Percentiles rank a stretch among this genome's conserved stretches.
These are phyloP conservation scores for Ceratobasidium sp. DNA, from an alignment of 1,284 basidiomycete genomes.

Conservation along the genomic window DNA sequence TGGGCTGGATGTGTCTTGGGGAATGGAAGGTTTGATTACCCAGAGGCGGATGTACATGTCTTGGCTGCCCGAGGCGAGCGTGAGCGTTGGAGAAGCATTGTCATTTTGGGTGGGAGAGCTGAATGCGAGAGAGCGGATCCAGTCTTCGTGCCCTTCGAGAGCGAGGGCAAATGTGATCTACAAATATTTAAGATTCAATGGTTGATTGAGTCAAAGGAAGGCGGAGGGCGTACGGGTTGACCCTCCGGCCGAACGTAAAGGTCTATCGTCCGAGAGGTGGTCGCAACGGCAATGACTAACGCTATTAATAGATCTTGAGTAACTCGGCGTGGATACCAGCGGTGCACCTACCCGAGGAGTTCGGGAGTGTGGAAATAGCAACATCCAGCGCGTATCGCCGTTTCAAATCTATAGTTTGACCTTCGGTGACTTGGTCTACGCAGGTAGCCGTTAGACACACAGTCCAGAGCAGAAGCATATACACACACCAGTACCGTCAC, in stretches of 20 bases:
- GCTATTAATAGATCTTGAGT: constrained; percentile 57
- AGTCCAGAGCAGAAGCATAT: constrained; percentile 1
- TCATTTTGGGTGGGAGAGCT: constrained; percentile 54
- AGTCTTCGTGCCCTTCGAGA: constrained; percentile 92
- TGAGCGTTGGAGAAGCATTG: constrained; percentile 53
- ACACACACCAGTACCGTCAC: constrained; percentile 38
- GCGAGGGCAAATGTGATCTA: constrained; percentile 56
- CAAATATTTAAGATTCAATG: constrained; percentile 24
- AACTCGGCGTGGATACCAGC: neutral
- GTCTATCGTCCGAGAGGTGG: constrained; percentile 79
- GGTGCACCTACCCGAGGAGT: constrained; percentile 65
- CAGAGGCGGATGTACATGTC: constrained; percentile 92
- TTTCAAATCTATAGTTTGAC: constrained; percentile 71
- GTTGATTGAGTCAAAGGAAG: neutral
- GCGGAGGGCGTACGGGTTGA: constrained; percentile 50
- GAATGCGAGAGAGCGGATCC: constrained; percentile 85
- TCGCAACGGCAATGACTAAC: constrained; percentile 76
- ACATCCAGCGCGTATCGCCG: constrained; percentile 81
- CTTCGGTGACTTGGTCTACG: constrained; percentile 29
- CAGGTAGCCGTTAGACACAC: constrained; percentile 25
- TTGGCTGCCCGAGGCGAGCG: constrained; percentile 91
- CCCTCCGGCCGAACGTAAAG: constrained; percentile 73
- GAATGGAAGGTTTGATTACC: constrained; percentile 66
- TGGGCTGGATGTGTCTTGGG: constrained; percentile 18
- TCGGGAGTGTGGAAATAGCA: constrained; percentile 71